Conservation (phyloP, 257 asterid genomes). For the Fraxinus americana region DNA sequence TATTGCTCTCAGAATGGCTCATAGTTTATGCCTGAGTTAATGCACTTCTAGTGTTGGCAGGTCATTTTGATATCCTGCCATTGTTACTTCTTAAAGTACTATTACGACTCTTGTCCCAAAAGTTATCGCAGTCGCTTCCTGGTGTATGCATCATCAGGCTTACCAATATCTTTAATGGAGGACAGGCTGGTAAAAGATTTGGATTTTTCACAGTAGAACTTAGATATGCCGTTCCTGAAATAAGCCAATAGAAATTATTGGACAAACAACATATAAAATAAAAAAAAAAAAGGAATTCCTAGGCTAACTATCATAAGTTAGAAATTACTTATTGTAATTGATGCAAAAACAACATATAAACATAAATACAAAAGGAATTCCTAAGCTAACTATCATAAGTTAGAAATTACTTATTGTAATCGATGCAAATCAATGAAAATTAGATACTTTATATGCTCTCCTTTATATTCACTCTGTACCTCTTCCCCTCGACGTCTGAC, state of each 20-base stretch:
- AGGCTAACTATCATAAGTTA: neutral
- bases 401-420: neutral
- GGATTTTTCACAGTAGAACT: conserved; percentile 45
- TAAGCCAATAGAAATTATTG: conserved; percentile 1
- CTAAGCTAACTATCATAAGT: neutral
- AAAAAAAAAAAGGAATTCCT: neutral
- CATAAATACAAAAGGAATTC: neutral
- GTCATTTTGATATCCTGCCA: conserved; percentile 59
- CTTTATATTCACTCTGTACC: conserved; percentile 44
- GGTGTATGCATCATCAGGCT: conserved; percentile 68
- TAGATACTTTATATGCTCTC: neutral
- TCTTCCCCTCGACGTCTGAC: conserved; percentile 34
- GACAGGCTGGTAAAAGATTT: conserved; percentile 61
- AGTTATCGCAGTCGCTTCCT: conserved; percentile 54
- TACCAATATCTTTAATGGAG: conserved; percentile 58
- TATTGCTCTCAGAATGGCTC: conserved; percentile 51
- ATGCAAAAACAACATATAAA: neutral
- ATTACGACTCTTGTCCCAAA: conserved; percentile 54
- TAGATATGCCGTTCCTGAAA: conserved; percentile 49
- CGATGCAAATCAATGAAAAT: neutral
- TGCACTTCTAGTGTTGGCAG: conserved; percentile 56
- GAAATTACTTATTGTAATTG: neutral
- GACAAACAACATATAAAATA: neutral
- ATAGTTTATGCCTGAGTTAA: conserved; percentile 46
- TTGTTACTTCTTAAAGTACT: conserved; percentile 32